phyloP scores from a whole-genome alignment of 2,329 filamentous ascomycete genomes.

The Monosporascus sp. region DNA sequence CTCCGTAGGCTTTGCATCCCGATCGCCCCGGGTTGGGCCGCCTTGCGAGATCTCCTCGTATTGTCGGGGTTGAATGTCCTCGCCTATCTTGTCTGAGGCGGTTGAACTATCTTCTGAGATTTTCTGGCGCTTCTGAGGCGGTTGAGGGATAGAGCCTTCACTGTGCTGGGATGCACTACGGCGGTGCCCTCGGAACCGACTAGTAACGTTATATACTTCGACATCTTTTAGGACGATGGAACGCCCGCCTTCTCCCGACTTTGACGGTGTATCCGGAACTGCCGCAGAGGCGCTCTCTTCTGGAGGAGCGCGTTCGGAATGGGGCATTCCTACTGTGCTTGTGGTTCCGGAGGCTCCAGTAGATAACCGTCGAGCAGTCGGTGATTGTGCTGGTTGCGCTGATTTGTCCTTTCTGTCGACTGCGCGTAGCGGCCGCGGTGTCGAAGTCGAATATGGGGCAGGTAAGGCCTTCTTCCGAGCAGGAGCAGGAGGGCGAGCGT shows the following conservation, averaged over 20 bases:
- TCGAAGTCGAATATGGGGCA: conserved; percentile 1
- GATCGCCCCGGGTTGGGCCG: not conserved
- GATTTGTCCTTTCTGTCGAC: not conserved
- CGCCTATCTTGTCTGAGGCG: too few relatives aligned
- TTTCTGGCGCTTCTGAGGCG: not conserved
- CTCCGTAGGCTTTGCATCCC: not conserved
- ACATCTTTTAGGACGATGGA: conserved; percentile 18
- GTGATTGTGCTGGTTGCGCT: not conserved
- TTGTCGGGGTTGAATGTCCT: too few relatives aligned
- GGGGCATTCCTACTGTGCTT: not conserved
- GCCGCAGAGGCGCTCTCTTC: not conserved
- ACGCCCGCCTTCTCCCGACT: not conserved
- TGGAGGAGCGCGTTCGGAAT: not conserved
- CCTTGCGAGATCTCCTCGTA: not conserved
- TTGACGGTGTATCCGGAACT: not conserved
- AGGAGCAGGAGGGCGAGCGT: conserved; percentile 1
- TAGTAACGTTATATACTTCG: conserved; percentile 17
- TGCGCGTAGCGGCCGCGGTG: not conserved
- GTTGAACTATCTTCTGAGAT: not conserved
- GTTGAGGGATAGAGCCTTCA: not conserved
- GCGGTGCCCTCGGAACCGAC: conserved; percentile 1
- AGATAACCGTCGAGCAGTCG: not conserved
- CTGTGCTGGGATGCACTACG: not conserved
- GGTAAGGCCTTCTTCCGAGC: conserved; percentile 13
- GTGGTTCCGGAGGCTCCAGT: not conserved